Evolutionary conservation across 108 stramenopile species (phyloP), one percentile per base, ranked within the genome.

Genomic region (Thalassiosira profunda): DNA sequence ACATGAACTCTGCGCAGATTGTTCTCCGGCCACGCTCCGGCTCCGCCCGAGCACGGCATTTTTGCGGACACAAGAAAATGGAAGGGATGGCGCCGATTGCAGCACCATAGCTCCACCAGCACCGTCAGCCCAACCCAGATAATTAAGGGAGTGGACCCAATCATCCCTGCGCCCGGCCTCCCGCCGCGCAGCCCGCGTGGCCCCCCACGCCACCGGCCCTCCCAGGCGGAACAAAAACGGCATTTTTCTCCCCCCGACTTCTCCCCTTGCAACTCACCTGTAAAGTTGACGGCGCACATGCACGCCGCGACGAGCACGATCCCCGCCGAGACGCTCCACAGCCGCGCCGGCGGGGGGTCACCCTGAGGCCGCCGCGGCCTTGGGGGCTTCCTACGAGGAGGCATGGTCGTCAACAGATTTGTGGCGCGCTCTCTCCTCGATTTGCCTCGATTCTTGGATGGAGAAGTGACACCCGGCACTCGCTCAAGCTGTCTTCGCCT

Each of bases 281-380:
- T 24, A 18, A 51, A 51, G 47, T 64, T 64, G 48, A 36, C 49
- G 38, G 48, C 47, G 23, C 35, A 52, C 5, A 51, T 31, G 12
- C 33, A 52, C 15, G 52, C 21, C 20, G 48, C 37, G 15, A 51
- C 26, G 26, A 64, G 38, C 47, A 64, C 25, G 4, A 37, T 23
- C 26, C 37, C 49, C 18, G 37, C 9, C 24, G 49, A 7, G 35
- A 24, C 4, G 49, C 38, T 35, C 47, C 63, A 51, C 17, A 64
- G 31, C 9, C 49, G 23, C 47, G 28, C 41, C 2, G 24, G 24
- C 20, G 34, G 18, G 33, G 23, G 30, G 63, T n/a, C 28, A 1
- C 10, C 35, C 35, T 48, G 63, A 36, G 38, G 63, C 48, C 52
- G 49, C 17, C 47, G 63, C 63, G 49, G 48, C 15, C 44, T n/a